Percentiles rank a stretch among this genome's conserved stretches.
phyloP scores from a whole-genome alignment of 306 rosid genomes.

The Acmispon strigosus region DNA sequence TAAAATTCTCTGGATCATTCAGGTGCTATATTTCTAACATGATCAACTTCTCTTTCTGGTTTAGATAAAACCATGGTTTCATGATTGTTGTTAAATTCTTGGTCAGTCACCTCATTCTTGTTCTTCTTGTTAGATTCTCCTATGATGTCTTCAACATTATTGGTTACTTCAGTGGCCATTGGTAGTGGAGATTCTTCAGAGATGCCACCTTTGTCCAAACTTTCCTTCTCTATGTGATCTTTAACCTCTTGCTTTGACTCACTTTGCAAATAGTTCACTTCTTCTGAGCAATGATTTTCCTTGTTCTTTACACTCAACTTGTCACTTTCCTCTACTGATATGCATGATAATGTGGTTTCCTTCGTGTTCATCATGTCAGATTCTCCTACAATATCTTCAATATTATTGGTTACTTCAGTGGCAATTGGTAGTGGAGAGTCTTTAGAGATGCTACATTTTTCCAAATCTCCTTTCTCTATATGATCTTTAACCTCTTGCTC shows the following conservation, averaged over 20 bases:
- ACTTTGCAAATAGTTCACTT: background rate
- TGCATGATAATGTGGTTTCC: background rate
- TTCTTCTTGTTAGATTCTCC: background rate
- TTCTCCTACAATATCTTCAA: background rate
- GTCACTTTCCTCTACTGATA: background rate
- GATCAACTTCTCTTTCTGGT: background rate
- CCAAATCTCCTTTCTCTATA: background rate
- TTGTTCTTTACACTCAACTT: background rate
- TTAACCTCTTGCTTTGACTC: background rate
- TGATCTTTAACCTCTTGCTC: background rate
- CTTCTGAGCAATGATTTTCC: background rate
- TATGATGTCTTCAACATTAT: background rate
- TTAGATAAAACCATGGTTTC: conserved; percentile 2
- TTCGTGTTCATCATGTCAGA: background rate
- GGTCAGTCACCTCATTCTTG: background rate
- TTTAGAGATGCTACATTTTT: background rate
- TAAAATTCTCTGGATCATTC: background rate
- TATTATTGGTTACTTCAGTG: background rate
- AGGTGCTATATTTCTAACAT: background rate
- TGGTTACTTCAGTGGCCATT: background rate
- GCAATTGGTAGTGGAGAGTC: background rate
- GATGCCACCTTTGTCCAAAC: background rate
- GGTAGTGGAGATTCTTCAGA: conserved; percentile 4
- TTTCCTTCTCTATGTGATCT: background rate
- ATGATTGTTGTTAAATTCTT: background rate